Percentiles rank a stretch among this genome's conserved stretches.
These are phyloP conservation scores for Orychophragmus violaceus DNA, from an alignment of 345 rosid species.

Conservation along the genomic window DNA sequence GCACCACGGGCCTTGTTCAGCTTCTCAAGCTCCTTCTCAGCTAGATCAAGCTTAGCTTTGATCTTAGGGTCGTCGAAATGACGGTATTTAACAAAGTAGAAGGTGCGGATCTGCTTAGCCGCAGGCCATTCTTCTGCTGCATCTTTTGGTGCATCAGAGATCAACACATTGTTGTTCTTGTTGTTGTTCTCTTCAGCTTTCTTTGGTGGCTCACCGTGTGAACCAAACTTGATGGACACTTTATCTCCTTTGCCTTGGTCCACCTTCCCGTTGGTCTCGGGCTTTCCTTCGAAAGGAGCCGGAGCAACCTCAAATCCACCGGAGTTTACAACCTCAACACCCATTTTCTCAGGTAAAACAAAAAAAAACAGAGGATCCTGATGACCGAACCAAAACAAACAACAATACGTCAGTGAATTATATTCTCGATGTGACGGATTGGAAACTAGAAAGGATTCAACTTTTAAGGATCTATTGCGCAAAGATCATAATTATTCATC, in stretches of 20 bases:
- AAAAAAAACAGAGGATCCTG: slow-evolving; percentile 23
- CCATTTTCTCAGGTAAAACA: slow-evolving; percentile 43
- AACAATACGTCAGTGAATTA: not conserved
- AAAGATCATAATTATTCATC: not conserved
- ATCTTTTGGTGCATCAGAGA: slow-evolving; percentile 50
- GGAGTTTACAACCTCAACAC: slow-evolving; percentile 55
- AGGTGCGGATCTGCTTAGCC: slow-evolving; percentile 49
- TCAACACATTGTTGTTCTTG: slow-evolving; percentile 14
- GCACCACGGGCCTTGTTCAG: slow-evolving; percentile 38
- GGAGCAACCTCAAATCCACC: slow-evolving; percentile 65
- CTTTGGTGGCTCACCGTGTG: slow-evolving; percentile 48
- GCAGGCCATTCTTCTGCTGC: slow-evolving; percentile 86
- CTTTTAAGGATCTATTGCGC: slow-evolving; percentile 7
- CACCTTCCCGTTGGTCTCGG: slow-evolving; percentile 47
- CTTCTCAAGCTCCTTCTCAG: slow-evolving; percentile 53
- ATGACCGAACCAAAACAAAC: not conserved
- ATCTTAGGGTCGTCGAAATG: slow-evolving; percentile 53
- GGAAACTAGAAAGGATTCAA: not conserved
- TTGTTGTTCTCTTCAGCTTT: slow-evolving; percentile 35
- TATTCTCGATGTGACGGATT: slow-evolving; percentile 7
- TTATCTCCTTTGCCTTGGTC: slow-evolving; percentile 36
- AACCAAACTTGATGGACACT: slow-evolving; percentile 50
- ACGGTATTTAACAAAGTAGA: slow-evolving; percentile 56
- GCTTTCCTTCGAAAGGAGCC: slow-evolving; percentile 42
- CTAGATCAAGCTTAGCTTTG: slow-evolving; percentile 55